Conservation (phyloP, 495 filamentous ascomycete genomes). For the Penicillium fimorum region DNA sequence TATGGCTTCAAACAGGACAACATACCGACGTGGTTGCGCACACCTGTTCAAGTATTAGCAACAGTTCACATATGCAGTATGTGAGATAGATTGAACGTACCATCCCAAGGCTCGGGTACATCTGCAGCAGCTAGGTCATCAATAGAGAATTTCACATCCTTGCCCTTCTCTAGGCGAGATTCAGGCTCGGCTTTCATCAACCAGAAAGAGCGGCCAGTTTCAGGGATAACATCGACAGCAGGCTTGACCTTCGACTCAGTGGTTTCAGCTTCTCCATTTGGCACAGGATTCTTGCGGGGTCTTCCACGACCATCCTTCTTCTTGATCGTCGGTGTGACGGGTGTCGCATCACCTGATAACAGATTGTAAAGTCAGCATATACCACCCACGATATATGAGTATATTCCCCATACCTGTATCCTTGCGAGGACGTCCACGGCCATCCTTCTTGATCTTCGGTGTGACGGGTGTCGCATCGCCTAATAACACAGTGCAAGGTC, state of each 20-base stretch:
- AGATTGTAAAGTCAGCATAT: slow-evolving; percentile 7
- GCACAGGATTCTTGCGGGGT: slow-evolving; percentile 29
- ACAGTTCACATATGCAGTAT: not conserved
- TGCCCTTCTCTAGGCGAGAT: slow-evolving; percentile 77
- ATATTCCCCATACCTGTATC: slow-evolving; percentile 18
- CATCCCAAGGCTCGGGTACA: slow-evolving; percentile 86
- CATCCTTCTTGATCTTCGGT: slow-evolving; percentile 15
- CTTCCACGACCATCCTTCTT: slow-evolving; percentile 23
- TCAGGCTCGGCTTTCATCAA: slow-evolving; percentile 95
- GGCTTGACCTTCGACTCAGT: slow-evolving; percentile 17
- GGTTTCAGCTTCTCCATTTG: slow-evolving; percentile 14
- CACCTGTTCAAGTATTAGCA: slow-evolving; percentile 42
- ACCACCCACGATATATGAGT: not conserved
- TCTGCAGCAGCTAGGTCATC: slow-evolving; percentile 73
- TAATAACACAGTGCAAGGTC: not conserved
- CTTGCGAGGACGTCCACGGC: slow-evolving; percentile 28
- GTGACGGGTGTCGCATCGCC: slow-evolving; percentile 1
- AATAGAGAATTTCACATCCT: slow-evolving; percentile 90
- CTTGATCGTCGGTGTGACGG: slow-evolving; percentile 7
- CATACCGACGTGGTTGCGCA: slow-evolving; percentile 58
- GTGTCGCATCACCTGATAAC: not conserved
- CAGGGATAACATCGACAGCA: slow-evolving; percentile 12
- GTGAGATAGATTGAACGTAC: slow-evolving; percentile 33
- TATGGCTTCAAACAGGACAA: not conserved
- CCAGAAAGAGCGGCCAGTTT: slow-evolving; percentile 62